phyloP scores from a whole-genome alignment of 768 basidiomycete genomes.

The Fomitopsis pulvina region DNA sequence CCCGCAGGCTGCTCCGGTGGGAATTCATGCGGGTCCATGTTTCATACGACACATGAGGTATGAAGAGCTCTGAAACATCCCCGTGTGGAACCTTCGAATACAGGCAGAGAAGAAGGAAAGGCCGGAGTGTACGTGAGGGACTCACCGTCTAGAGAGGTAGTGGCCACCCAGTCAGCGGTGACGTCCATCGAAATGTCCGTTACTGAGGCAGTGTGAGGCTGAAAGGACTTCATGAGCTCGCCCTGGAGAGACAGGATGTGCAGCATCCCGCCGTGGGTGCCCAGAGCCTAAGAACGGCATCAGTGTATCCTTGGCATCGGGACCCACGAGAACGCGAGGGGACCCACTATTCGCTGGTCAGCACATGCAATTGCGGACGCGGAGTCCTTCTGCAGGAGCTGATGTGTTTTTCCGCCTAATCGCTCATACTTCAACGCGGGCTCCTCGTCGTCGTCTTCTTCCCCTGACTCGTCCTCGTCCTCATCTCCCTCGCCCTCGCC shows the following conservation, averaged over 20 bases:
- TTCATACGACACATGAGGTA: no score
- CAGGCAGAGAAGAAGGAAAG: background rate
- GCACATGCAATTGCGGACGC: conserved; percentile 78
- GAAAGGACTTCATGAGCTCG: conserved; percentile 79
- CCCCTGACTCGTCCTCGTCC: conserved; percentile 10
- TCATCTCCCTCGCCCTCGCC: conserved; percentile 19
- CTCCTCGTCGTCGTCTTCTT: conserved; percentile 72
- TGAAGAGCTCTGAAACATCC: no score
- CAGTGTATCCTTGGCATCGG: background rate
- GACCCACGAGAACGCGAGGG: background rate
- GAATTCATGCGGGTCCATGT: no score
- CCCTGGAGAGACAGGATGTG: conserved; percentile 79
- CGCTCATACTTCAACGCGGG: conserved; percentile 89
- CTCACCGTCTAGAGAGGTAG: conserved; percentile 90
- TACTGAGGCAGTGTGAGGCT: conserved; percentile 84
- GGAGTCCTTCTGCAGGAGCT: conserved; percentile 83
- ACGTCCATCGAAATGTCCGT: conserved; percentile 80
- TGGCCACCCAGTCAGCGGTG: conserved; percentile 84
- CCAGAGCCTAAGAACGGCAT: conserved; percentile 57
- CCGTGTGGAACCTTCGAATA: background rate
- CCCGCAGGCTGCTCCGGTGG: no score
- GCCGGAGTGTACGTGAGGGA: no score
- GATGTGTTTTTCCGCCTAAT: conserved; percentile 62
- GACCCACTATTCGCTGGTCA: conserved; percentile 61
- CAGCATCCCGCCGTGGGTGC: conserved; percentile 90